phyloP scores from a whole-genome alignment of 768 basidiomycete genomes.

The Suillus discolor region DNA sequence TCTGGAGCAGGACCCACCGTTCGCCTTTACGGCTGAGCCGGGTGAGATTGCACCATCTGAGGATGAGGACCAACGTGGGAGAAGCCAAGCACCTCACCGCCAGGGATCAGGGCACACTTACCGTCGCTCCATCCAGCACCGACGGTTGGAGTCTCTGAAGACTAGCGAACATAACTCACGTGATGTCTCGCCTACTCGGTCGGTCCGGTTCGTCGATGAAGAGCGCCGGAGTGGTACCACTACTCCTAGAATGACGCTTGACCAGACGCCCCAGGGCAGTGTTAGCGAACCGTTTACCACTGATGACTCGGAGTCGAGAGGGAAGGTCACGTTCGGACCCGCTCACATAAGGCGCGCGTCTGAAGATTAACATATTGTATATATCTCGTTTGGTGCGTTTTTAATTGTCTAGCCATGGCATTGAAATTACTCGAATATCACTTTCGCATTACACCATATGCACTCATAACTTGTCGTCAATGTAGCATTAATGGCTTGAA shows the following conservation, averaged over 20 bases:
- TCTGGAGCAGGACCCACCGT: background rate
- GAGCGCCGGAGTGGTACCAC: slow-evolving; percentile 20
- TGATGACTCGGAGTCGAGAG: slow-evolving; percentile 19
- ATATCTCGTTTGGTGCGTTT: background rate
- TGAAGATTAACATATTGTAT: background rate
- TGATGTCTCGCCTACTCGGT: slow-evolving; percentile 49
- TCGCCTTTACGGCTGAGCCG: background rate
- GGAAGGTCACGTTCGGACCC: slow-evolving; percentile 24
- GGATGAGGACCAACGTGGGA: slow-evolving; percentile 24
- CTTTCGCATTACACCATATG: background rate
- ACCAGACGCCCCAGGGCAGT: slow-evolving; percentile 24
- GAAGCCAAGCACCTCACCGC: slow-evolving; percentile 19
- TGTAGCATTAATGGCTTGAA: slow-evolving; percentile 7
- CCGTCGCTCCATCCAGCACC: slow-evolving; percentile 28
- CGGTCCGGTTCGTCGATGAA: slow-evolving; percentile 48
- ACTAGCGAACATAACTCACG: slow-evolving; percentile 26
- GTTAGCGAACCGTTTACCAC: slow-evolving; percentile 12
- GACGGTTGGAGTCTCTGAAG: slow-evolving; percentile 33
- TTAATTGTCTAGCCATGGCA: background rate
- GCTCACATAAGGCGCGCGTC: slow-evolving; percentile 11
- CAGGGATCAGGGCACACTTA: slow-evolving; percentile 16
- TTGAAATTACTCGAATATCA: background rate
- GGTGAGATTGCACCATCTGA: slow-evolving; percentile 1
- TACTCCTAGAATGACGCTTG: slow-evolving; percentile 22
- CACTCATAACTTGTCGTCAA: background rate